These are phyloP conservation scores for Chrysoporthe austroafricana DNA, from an alignment of 2,329 filamentous ascomycete genomes.

Conservation along the genomic window DNA sequence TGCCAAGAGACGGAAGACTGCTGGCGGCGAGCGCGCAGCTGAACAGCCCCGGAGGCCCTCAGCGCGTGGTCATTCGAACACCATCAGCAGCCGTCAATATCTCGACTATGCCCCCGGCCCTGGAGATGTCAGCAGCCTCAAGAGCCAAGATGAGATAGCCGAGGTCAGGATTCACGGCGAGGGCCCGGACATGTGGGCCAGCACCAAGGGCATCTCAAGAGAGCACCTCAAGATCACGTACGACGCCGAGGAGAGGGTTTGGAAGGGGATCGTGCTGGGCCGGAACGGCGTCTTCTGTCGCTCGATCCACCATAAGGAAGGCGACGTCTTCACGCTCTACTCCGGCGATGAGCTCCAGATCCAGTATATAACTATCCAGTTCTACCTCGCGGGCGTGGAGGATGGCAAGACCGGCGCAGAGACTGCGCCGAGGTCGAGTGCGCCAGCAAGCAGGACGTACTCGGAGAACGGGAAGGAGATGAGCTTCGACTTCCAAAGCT, in stretches of 20 bases:
- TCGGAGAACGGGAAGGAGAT: constrained; percentile 68
- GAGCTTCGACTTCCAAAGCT: constrained; percentile 74
- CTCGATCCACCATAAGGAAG: constrained; percentile 57
- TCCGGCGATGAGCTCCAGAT: constrained; percentile 73
- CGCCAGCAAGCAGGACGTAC: constrained; percentile 47
- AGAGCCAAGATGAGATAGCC: constrained; percentile 65
- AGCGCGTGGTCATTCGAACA: constrained; percentile 31
- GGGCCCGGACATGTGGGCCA: constrained; percentile 60
- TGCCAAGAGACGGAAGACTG: constrained; percentile 52
- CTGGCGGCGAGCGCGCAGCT: constrained; percentile 37
- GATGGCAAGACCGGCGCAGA: constrained; percentile 62
- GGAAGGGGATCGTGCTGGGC: constrained; percentile 65
- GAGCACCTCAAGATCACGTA: constrained; percentile 75
- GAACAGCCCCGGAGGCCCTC: constrained; percentile 22
- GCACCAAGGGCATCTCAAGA: constrained; percentile 74
- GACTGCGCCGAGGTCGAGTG: constrained; percentile 41
- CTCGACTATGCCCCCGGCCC: constrained; percentile 62
- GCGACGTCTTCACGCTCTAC: constrained; percentile 59
- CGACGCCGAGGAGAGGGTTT: constrained; percentile 64
- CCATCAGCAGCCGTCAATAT: constrained; percentile 62
- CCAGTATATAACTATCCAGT: constrained; percentile 69
- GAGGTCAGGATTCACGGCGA: constrained; percentile 75
- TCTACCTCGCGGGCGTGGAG: constrained; percentile 69
- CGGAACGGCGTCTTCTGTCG: constrained; percentile 73
- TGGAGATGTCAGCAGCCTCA: constrained; percentile 62